Base-by-base conservation (phyloP, 164 flowering plant species). In the Sextonia rubra region DNA sequence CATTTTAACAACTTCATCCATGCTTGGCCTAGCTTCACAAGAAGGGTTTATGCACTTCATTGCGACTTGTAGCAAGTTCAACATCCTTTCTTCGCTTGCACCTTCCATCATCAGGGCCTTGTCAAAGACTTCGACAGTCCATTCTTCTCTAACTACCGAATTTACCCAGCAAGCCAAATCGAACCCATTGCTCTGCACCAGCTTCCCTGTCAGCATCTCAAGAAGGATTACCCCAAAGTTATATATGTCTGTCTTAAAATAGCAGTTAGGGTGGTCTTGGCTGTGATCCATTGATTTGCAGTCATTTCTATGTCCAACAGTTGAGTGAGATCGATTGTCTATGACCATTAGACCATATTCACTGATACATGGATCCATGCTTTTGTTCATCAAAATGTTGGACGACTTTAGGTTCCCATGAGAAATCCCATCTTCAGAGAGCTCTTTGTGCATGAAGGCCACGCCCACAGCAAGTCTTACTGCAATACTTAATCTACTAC, bases 391-490 rank as follows among this genome's bases (percentile, higher is more conserved):
- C 71, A 90, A 58, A 49, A 91, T 87, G 86, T 91, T 91, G 66
- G 88, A 75, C 68, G 91, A 87, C 81, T 91, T 91, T 22, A 89
- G 69, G 81, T 91, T 90, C 1, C 93, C 90, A 75, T 89, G 96
- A 48, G 83, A 77, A 44, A 86, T 86, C n/a, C 80, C 83, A 29
- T 83, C 83, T 23, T 69, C 79, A 6, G 44, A 37, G 58, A 86
- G 86, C 74, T 72, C 77, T 27, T 82, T 67, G 69, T 90, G 92
- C 90, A 87, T 82, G 81, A 66, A 84, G 18, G 86, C 86, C 73
- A 89, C 60, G 17, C 87, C 87, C 52, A 82, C 80, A 0, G 90
- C 81, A 20, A 83, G 65, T 15, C 71, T 81, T 18, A 84, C 83
- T 60, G 96, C 89, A 25, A 83, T 66, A 47, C 23, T 70, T 61